These are phyloP conservation scores for Copromyces sp. DNA, from an alignment of 495 filamentous ascomycete species.

Conservation along the genomic window DNA sequence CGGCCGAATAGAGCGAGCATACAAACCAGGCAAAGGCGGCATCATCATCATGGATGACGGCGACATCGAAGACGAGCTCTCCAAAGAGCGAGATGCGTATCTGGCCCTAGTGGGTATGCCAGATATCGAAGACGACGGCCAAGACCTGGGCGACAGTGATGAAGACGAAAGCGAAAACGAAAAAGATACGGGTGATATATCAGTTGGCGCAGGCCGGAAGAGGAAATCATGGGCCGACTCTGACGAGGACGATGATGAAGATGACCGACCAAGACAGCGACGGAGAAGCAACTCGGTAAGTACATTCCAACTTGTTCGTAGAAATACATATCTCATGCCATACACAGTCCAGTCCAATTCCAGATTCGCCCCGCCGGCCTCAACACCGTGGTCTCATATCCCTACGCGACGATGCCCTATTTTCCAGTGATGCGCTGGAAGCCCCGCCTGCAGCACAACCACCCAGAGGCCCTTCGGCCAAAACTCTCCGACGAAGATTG, in stretches of 20 bases:
- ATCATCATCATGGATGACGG: constrained; percentile 93
- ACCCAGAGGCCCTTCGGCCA: constrained; percentile 53
- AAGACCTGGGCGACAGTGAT: constrained; percentile 42
- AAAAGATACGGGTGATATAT: constrained; percentile 16
- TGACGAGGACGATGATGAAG: constrained; percentile 60
- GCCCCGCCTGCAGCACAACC: constrained; percentile 49
- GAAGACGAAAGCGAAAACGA: constrained; percentile 22
- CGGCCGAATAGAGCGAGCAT: constrained; percentile 60
- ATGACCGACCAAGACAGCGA: constrained; percentile 62
- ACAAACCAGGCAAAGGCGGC: constrained; percentile 67
- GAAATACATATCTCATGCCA: constrained; percentile 12
- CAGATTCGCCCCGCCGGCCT: constrained; percentile 41
- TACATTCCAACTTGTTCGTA: constrained; percentile 6
- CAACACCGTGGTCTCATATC: constrained; percentile 39
- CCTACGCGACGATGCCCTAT: constrained; percentile 29
- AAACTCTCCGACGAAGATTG: constrained; percentile 59
- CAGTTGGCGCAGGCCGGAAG: constrained; percentile 46
- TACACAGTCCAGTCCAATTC: constrained; percentile 47
- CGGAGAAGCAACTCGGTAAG: constrained; percentile 80
- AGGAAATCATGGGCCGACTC: constrained; percentile 76
- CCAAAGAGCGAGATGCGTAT: constrained; percentile 66
- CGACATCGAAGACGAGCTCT: constrained; percentile 84
- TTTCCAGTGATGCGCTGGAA: constrained; percentile 30
- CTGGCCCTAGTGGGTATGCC: constrained; percentile 79
- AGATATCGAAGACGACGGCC: constrained; percentile 65